phyloP scores from a whole-genome alignment of 805 yeast species.

The Hanseniaspora guilliermondii region DNA sequence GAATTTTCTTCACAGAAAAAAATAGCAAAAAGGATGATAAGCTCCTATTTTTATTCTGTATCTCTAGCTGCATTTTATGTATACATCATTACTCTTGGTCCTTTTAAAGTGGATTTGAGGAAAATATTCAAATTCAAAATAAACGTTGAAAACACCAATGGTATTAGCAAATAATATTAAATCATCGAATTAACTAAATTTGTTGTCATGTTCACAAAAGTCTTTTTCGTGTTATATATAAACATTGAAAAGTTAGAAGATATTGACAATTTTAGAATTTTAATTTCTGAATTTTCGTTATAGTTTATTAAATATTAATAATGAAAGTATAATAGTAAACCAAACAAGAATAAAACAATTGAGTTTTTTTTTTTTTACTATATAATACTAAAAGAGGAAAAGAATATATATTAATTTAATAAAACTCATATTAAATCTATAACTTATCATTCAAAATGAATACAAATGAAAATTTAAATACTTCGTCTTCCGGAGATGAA shows the following conservation, averaged over 20 bases:
- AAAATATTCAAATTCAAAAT: background rate
- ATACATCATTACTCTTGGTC: background rate
- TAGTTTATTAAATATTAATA: background rate
- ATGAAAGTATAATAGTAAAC: background rate
- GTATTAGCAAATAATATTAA: too few relatives aligned
- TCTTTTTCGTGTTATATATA: too few relatives aligned
- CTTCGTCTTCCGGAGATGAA: background rate
- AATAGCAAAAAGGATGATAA: too few relatives aligned
- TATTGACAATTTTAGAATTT: too few relatives aligned
- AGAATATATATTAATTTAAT: background rate
- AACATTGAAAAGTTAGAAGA: too few relatives aligned
- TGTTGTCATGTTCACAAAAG: too few relatives aligned
- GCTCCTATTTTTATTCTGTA: background rate
- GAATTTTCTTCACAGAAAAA: too few relatives aligned
- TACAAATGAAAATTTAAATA: background rate
- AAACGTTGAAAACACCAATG: background rate
- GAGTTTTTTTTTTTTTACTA: too few relatives aligned
- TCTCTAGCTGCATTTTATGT: background rate
- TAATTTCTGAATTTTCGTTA: too few relatives aligned
- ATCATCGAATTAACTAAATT: too few relatives aligned
- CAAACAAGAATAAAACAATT: background rate
- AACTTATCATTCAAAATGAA: background rate
- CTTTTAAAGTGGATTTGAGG: background rate
- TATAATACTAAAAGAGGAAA: too few relatives aligned
- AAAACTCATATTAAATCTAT: background rate